Percentiles rank a stretch among this genome's conserved stretches.
These are phyloP conservation scores for Boletellus deceptivus DNA, from an alignment of 1,284 basidiomycete genomes.

Conservation along the genomic window DNA sequence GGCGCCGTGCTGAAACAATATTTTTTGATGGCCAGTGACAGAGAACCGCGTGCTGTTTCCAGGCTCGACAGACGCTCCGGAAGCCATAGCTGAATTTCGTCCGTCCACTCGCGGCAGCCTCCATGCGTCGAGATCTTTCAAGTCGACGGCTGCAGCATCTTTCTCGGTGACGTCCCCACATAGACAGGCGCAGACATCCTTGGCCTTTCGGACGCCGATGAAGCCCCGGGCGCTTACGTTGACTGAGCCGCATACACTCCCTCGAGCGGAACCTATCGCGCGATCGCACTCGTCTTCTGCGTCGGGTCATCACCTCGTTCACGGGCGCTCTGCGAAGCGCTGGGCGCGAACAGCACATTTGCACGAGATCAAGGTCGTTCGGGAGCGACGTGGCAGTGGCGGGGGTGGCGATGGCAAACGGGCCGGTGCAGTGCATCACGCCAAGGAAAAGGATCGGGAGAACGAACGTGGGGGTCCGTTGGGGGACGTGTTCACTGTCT, in stretches of 20 bases:
- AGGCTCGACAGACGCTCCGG: neutral
- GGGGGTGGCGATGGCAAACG: slow-evolving; percentile 8
- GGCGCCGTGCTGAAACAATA: slow-evolving; percentile 1
- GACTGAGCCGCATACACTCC: slow-evolving; percentile 22
- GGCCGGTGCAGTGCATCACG: neutral
- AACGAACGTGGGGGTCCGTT: slow-evolving; percentile 1
- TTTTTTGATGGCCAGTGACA: neutral
- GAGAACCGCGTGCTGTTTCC: slow-evolving; percentile 2
- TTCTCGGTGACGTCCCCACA: slow-evolving; percentile 5
- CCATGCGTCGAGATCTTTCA: slow-evolving; percentile 4
- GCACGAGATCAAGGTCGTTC: slow-evolving; percentile 53
- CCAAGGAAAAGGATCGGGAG: slow-evolving; percentile 14
- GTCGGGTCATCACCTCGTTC: slow-evolving; percentile 9
- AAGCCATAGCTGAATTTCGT: neutral
- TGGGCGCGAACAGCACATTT: slow-evolving; percentile 72
- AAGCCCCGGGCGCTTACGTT: slow-evolving; percentile 13
- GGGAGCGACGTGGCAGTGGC: slow-evolving; percentile 11
- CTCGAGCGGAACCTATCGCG: slow-evolving; percentile 17
- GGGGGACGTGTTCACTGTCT: slow-evolving; percentile 16
- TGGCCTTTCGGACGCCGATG: slow-evolving; percentile 26
- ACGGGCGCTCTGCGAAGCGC: slow-evolving; percentile 38
- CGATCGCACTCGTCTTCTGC: slow-evolving; percentile 32
- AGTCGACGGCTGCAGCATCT: neutral
- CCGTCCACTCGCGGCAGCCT: neutral
- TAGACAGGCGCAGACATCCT: slow-evolving; percentile 10